Evolutionary conservation across 2,329 filamentous ascomycete genomes (phyloP).

Genomic region (Didymellaceae sp.): DNA sequence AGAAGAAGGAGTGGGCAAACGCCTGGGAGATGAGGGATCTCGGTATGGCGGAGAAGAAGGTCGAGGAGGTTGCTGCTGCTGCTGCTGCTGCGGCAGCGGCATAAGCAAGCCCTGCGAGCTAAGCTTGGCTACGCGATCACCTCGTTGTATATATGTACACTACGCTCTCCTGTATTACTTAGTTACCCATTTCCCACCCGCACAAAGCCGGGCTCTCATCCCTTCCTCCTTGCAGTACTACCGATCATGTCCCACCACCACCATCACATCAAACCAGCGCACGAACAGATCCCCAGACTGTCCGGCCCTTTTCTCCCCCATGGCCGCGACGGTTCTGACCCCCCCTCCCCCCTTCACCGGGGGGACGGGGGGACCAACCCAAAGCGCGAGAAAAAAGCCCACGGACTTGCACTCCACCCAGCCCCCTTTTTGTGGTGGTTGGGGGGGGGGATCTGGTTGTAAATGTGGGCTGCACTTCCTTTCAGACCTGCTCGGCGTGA

Average conservation of each 20-base stretch:
- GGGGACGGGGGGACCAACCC: constrained; percentile 3
- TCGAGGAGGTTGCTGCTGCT: constrained; percentile 24
- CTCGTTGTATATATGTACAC: constrained; percentile 4
- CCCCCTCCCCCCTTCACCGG: background rate
- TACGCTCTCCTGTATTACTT: too few species aligned
- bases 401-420: too few species aligned
- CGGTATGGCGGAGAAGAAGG: constrained; percentile 58
- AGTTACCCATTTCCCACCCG: too few species aligned
- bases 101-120: too few species aligned
- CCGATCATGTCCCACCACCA: too few species aligned
- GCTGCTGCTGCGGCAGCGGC: background rate
- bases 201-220: too few species aligned
- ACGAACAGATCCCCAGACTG: constrained; percentile 8
- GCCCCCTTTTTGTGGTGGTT: too few species aligned
- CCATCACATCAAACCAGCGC: constrained; percentile 5
- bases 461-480: constrained; percentile 30
- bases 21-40: constrained; percentile 79
- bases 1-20: constrained; percentile 77
- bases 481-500: constrained; percentile 46
- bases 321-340: constrained; percentile 5
- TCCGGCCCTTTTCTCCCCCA: too few species aligned
- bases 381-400: constrained; percentile 16
- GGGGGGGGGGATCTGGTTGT: background rate
- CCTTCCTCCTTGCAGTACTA: too few species aligned
- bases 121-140: too few species aligned